phyloP scores from a whole-genome alignment of 345 rosid species.

The Eucalyptus marginata region DNA sequence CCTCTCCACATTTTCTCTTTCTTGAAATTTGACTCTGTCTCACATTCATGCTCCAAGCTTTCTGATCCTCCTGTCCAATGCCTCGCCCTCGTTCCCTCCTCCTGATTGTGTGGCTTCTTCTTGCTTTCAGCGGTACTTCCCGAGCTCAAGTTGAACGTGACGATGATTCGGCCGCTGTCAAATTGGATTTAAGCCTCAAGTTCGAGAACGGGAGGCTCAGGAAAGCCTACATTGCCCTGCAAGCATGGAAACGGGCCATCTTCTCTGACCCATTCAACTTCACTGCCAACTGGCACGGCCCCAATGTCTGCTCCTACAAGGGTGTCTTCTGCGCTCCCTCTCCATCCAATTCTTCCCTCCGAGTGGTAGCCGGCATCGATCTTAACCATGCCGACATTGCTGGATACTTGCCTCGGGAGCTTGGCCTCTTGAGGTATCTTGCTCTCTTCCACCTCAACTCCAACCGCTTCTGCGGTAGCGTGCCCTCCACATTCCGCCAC shows the following conservation, averaged over 20 bases:
- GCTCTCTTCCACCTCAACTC: constrained; percentile 69
- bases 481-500: constrained; percentile 36
- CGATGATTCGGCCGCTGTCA: neutral
- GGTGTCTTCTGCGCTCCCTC: constrained; percentile 55
- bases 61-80: neutral
- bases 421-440: constrained; percentile 50
- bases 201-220: constrained; percentile 50
- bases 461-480: constrained; percentile 65
- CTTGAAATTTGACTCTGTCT: neutral
- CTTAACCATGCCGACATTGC: constrained; percentile 73
- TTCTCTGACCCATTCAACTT: constrained; percentile 54
- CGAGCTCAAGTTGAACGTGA: neutral
- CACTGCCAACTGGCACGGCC: constrained; percentile 57
- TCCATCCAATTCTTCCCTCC: constrained; percentile 31
- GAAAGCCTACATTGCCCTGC: constrained; percentile 67
- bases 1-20: neutral
- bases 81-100: neutral
- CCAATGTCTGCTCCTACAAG: constrained; percentile 67
- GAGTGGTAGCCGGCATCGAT: constrained; percentile 70
- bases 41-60: neutral
- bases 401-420: constrained; percentile 57
- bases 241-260: constrained; percentile 68
- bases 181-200: constrained; percentile 17
- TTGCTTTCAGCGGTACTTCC: neutral
- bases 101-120: neutral